These are phyloP conservation scores for Linnemannia schmuckeri DNA, from an alignment of 192 early-diverging fungal genomes.

Conservation along the genomic window DNA sequence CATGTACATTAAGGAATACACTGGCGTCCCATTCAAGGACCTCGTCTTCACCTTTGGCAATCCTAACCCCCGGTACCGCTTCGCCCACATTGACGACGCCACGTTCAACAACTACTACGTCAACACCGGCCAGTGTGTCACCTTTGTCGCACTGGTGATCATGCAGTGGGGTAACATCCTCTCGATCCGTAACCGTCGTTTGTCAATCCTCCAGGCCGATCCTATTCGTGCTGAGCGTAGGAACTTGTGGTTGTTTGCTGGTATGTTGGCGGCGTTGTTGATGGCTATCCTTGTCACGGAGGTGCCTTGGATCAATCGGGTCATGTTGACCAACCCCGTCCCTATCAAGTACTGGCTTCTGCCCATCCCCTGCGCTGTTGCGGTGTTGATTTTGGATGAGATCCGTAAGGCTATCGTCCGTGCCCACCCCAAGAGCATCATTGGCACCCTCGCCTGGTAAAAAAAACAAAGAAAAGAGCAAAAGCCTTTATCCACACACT, in stretches of 20 bases:
- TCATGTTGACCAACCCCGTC: constrained; percentile 69
- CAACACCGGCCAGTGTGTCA: constrained; percentile 71
- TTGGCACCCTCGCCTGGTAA: constrained; percentile 50
- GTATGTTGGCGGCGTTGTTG: constrained; percentile 61
- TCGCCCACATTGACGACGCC: constrained; percentile 22
- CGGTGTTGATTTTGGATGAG: constrained; percentile 77
- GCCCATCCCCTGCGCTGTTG: constrained; percentile 70
- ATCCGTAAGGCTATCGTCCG: constrained; percentile 68
- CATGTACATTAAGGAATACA: constrained; percentile 71
- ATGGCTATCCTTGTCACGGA: constrained; percentile 67
- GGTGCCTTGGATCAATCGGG: constrained; percentile 62
- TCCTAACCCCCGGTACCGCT: constrained; percentile 27
- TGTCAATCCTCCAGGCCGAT: constrained; percentile 73
- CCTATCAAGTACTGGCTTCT: constrained; percentile 77
- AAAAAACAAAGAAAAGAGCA: background rate
- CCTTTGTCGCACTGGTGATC: constrained; percentile 75
- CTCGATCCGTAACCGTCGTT: constrained; percentile 68
- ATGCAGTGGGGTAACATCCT: constrained; percentile 76
- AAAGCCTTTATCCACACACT: background rate
- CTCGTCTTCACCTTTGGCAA: constrained; percentile 51
- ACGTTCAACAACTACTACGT: constrained; percentile 44
- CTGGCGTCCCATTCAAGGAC: constrained; percentile 64
- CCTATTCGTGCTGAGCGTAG: constrained; percentile 69
- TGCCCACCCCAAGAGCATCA: constrained; percentile 31
- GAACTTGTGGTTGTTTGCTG: constrained; percentile 70